Evolutionary conservation across 768 basidiomycete genomes (phyloP), one percentile per base, ranked within the genome.

Genomic region (Jaapia argillacea): DNA sequence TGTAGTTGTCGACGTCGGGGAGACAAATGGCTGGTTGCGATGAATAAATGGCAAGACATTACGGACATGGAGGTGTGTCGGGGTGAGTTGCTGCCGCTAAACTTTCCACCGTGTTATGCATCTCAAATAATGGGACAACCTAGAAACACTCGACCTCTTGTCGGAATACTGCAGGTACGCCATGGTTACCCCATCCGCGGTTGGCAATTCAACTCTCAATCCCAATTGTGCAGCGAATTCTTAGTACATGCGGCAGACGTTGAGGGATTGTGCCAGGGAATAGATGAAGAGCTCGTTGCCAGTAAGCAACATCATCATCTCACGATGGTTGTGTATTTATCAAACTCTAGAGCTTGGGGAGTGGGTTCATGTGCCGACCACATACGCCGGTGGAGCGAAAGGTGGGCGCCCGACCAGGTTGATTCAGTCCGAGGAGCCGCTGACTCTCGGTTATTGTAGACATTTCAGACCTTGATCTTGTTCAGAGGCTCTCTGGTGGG

Each of bases 161-260:
- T 77, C 89, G 0, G 64, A 78, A 52, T 79, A 90, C 58, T 96
- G 91, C 71, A 88, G 83, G 87, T 80, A 27, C 48, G 61, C 51
- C 16, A 16, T 16, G 28, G 16, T 16, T 33, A 33, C 10, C 28
- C 10, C 28, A 16, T 10, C 16, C 28, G 28, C 28, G n/a, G 26
- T 44, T 36, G 20, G 33, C 23, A 18, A 28, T 36, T 39, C 38
- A 46, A 18, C 39, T 44, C 36, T 44, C 22, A 42, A n/a, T n/a
- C n/a, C n/a, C n/a, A n/a, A n/a, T 40, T n/a, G 24, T 44, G 5
- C 50, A 92, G 92, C 51, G 96, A 98, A 58, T 88, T 99, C 51
- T 65, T 99, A 36, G 72, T 99, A 22, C 96, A 99, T 61, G 94
- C 96, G 0, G 96, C 96, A n/a, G 96, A 98, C 51, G 93, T 99